Percentiles rank a stretch among this genome's conserved stretches.
Evolutionary conservation across 108 stramenopile genomes (phyloP).

Genomic region (Chaetoceros muelleri): DNA sequence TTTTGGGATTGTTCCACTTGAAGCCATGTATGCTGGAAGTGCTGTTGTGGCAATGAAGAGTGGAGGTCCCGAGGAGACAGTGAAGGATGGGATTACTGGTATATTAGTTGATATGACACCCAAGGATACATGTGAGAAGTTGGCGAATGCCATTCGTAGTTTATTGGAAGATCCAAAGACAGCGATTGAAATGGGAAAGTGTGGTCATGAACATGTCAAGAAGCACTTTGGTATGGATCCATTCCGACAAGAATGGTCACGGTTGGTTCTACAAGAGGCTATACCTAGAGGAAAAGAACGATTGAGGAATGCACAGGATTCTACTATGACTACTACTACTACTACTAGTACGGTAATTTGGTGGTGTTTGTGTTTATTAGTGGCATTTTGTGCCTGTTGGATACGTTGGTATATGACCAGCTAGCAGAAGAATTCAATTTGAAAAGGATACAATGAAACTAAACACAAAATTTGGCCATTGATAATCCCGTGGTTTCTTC

Average conservation of each 20-base stretch:
- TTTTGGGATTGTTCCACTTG: slow-evolving; percentile 99
- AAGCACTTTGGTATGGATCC: slow-evolving; percentile 50
- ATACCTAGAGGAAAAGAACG: slow-evolving; percentile 19
- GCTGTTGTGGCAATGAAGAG: slow-evolving; percentile 77
- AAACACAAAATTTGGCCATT: too few species aligned
- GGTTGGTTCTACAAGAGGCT: slow-evolving; percentile 28
- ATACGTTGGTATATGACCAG: too few species aligned
- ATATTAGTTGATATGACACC: slow-evolving; percentile 66
- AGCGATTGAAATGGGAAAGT: slow-evolving; percentile 45
- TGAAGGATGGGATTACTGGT: slow-evolving; percentile 80
- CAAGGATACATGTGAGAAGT: slow-evolving; percentile 10
- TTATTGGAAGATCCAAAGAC: slow-evolving; percentile 31
- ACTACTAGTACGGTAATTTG: too few species aligned
- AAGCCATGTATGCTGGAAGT: slow-evolving; percentile 89
- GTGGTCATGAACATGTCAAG: slow-evolving; percentile 49
- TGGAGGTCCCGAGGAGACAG: slow-evolving; percentile 93
- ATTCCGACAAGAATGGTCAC: slow-evolving; percentile 52
- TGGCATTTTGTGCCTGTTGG: too few species aligned
- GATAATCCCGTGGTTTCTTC: too few species aligned
- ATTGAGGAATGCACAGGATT: too few species aligned
- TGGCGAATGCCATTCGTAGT: slow-evolving; percentile 52
- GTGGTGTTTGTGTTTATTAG: too few species aligned
- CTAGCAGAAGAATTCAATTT: too few species aligned
- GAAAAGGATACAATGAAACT: too few species aligned
- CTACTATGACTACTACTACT: too few species aligned